Conservation (phyloP, 805 yeast genomes). For the Yarrowia sp. region DNA sequence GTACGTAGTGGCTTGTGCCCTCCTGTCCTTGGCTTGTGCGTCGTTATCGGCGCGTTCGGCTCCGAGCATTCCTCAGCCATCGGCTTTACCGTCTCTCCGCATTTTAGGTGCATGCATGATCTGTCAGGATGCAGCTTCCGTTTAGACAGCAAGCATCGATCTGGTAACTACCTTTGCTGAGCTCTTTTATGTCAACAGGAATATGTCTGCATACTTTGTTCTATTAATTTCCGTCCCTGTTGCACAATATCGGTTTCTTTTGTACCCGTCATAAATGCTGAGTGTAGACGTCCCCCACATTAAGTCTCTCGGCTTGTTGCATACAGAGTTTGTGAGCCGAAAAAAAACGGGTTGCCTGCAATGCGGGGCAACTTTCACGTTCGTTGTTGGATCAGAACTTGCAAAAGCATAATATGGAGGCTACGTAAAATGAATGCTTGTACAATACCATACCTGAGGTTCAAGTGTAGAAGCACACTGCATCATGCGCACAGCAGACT, state of each 20-base stretch:
- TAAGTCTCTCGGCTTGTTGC: not conserved
- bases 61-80: not conserved
- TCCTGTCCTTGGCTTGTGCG: not conserved
- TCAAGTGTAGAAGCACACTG: not conserved
- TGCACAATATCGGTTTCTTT: too few species aligned
- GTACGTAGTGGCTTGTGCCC: too few species aligned
- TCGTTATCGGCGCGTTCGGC: conserved; percentile 10
- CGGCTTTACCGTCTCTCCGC: conserved; percentile 3
- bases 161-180: too few species aligned
- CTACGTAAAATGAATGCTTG: not conserved
- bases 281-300: not conserved
- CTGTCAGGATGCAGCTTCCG: not conserved
- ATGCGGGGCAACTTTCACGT: conserved; percentile 25
- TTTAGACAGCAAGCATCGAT: not conserved
- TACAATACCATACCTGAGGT: not conserved
- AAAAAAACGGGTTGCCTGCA: conserved; percentile 19
- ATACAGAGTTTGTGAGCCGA: conserved; percentile 14
- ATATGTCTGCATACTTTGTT: too few species aligned
- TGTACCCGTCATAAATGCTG: too few species aligned
- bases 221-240: too few species aligned
- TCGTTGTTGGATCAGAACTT: not conserved
- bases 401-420: not conserved
- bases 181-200: too few species aligned
- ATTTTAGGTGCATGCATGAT: conserved; percentile 16
- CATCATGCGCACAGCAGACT: not conserved